These are phyloP conservation scores for Aechmea fasciata DNA, from an alignment of 176 grass and related monocot species.

Conservation along the genomic window DNA sequence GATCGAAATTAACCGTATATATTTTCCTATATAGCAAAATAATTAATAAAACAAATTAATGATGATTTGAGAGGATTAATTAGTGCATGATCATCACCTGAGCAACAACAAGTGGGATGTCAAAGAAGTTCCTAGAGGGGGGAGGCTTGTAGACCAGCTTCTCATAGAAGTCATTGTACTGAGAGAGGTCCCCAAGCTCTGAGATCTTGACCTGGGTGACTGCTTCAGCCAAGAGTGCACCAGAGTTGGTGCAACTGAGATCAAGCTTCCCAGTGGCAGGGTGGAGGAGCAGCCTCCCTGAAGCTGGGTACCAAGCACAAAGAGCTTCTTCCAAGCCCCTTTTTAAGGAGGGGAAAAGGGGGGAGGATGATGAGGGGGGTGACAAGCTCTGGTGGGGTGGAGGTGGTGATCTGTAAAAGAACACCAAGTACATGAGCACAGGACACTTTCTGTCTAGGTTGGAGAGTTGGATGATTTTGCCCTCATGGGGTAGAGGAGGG, in stretches of 20 bases:
- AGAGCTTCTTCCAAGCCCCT: conserved; percentile 17
- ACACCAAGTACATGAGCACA: conserved; percentile 24
- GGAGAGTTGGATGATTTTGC: conserved; percentile 17
- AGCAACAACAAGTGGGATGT: conserved; percentile 15
- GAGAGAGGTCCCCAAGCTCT: conserved; percentile 21
- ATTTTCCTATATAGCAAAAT: too few relatives aligned
- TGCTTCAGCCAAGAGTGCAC: conserved; percentile 18
- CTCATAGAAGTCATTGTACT: conserved; percentile 19
- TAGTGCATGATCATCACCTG: background rate
- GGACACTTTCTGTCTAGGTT: conserved; percentile 27
- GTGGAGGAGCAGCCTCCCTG: conserved; percentile 12
- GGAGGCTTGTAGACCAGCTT: conserved; percentile 15
- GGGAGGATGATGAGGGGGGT: background rate
- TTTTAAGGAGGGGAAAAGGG: conserved; percentile 25
- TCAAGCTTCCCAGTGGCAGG: background rate
- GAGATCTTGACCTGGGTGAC: conserved; percentile 11
- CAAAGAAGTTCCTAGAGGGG: background rate
- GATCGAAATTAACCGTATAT: too few relatives aligned
- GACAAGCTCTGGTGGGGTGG: conserved; percentile 8
- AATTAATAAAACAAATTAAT: too few relatives aligned
- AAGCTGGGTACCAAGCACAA: conserved; percentile 21
- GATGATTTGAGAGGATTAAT: background rate
- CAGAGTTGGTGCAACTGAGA: conserved; percentile 11
- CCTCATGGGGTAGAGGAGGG: background rate
- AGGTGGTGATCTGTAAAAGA: conserved; percentile 27